Conservation (phyloP, 306 rosid genomes). For the Lablab purpureus region DNA sequence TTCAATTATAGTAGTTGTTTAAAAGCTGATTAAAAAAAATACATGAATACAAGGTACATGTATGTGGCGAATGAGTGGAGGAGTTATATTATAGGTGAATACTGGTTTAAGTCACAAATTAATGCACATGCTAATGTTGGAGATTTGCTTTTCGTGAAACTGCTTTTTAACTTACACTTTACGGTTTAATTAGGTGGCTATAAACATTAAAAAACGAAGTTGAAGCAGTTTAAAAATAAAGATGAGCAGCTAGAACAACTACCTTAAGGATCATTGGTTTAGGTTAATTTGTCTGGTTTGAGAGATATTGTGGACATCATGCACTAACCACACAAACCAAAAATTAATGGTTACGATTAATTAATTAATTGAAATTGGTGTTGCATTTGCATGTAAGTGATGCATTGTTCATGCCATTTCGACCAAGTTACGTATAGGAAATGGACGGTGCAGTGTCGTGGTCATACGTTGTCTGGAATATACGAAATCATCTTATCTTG, state of each 20-base stretch:
- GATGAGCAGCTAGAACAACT: slow-evolving; percentile 37
- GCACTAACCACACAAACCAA: not conserved
- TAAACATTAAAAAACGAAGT: not conserved
- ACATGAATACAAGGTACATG: not conserved
- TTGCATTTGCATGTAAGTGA: not conserved
- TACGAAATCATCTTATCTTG: not conserved
- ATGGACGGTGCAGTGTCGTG: slow-evolving; percentile 45
- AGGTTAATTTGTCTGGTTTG: not conserved
- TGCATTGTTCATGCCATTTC: slow-evolving; percentile 41
- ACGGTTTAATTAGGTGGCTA: not conserved
- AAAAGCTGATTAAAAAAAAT: not conserved
- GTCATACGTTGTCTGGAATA: not conserved
- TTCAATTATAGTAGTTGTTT: not conserved
- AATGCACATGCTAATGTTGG: not conserved
- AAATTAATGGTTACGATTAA: not conserved
- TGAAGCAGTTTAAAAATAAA: not conserved
- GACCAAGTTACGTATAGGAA: not conserved
- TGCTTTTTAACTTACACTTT: not conserved
- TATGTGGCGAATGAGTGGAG: not conserved
- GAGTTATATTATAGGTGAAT: not conserved
- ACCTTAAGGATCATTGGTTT: slow-evolving; percentile 20
- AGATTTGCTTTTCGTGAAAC: not conserved
- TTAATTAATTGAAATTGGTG: not conserved
- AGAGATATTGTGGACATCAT: not conserved
- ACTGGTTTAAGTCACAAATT: slow-evolving; percentile 3